phyloP scores from a whole-genome alignment of 2,329 filamentous ascomycete species.

The Achaetomium macrosporum region DNA sequence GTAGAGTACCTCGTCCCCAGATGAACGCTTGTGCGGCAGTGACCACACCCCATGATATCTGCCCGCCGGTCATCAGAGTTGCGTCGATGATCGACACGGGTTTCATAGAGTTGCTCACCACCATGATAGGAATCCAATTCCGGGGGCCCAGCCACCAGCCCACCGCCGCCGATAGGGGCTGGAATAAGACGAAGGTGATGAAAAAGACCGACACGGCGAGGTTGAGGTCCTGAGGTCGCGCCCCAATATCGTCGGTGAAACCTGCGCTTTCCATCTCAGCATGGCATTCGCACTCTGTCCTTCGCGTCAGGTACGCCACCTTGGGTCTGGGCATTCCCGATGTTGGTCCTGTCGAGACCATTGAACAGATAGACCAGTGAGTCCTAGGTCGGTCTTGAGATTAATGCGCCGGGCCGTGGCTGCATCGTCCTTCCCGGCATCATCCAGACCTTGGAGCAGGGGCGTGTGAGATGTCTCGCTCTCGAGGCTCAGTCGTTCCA shows the following conservation, averaged over 20 bases:
- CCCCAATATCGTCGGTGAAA: conserved; percentile 50
- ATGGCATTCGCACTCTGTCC: background rate
- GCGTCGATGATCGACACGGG: too few relatives aligned
- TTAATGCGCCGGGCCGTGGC: conserved; percentile 25
- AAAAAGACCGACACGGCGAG: conserved; percentile 53
- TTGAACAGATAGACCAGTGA: conserved; percentile 38
- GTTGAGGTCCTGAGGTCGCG: conserved; percentile 47
- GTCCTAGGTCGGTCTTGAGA: conserved; percentile 32
- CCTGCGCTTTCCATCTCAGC: conserved; percentile 16
- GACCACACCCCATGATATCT: conserved; percentile 28
- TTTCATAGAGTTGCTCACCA: too few relatives aligned
- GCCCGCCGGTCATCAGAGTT: too few relatives aligned
- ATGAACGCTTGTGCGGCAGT: conserved; percentile 30
- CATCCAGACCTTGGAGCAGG: background rate
- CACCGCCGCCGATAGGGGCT: conserved; percentile 46
- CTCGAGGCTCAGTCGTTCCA: background rate
- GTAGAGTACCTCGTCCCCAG: conserved; percentile 21
- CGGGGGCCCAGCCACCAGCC: conserved; percentile 40
- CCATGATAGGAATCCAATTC: conserved; percentile 51
- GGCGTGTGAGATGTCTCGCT: conserved; percentile 2
- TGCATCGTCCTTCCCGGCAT: background rate
- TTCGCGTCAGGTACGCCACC: conserved; percentile 18
- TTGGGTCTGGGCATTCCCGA: conserved; percentile 37
- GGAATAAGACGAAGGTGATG: conserved; percentile 51
- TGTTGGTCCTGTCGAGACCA: conserved; percentile 36